These are phyloP conservation scores for Debaryomycetaceae sp. DNA, from an alignment of 1,139 yeast species.

Conservation along the genomic window DNA sequence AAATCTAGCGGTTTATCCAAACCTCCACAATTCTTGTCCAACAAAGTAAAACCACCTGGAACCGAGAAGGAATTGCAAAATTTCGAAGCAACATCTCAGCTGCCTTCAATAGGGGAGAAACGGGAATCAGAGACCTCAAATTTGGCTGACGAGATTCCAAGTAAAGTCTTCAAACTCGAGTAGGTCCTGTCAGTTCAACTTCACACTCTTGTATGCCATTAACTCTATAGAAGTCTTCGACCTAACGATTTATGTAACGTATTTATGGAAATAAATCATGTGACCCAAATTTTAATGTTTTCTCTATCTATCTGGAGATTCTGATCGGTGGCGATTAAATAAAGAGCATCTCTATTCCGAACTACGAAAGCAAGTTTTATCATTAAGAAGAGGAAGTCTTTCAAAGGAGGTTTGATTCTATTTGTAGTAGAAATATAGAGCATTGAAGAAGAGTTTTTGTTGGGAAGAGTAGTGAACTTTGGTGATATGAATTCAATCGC, in stretches of 20 bases:
- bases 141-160: conserved; percentile 1
- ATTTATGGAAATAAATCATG: background rate
- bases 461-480: no score
- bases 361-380: no score
- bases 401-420: no score
- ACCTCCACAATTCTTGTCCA: conserved; percentile 34
- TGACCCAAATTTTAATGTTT: background rate
- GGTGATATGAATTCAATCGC: conserved; percentile 39
- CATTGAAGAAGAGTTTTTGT: no score
- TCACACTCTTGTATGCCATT: background rate
- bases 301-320: background rate
- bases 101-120: background rate
- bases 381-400: background rate
- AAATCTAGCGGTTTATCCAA: conserved; percentile 22
- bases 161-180: conserved; percentile 8
- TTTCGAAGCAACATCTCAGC: background rate
- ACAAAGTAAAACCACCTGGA: conserved; percentile 17
- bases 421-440: no score
- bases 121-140: background rate
- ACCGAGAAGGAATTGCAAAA: background rate
- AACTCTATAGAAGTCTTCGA: background rate
- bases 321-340: background rate
- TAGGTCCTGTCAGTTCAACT: background rate
- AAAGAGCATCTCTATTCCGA: background rate
- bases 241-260: background rate